Base-by-base conservation (phyloP, 805 yeast genomes). In the Ogataea angusta region DNA sequence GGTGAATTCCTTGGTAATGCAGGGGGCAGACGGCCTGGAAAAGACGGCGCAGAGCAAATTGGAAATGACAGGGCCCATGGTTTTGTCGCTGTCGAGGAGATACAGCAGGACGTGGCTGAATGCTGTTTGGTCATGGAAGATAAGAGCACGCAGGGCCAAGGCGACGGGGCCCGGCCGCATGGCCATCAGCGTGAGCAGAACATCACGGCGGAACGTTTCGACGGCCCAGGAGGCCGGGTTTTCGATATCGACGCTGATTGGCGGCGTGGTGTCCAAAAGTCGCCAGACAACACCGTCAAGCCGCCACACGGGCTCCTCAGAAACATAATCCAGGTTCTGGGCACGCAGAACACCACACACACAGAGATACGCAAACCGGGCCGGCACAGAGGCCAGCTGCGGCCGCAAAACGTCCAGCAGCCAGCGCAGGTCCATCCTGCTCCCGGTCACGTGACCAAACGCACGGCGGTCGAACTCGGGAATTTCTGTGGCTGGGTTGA, bases 111-210 rank as follows among this genome's bases (percentile, higher is more conserved):
- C 21, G 61, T 30, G 51, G 51, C 23, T 68, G 24, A 38, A 67
- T 38, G 1, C 66, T 34, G 3, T 54, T 51, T 14, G 58, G 54
- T 36, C 68, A 43, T 9, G 63, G 47, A n/a, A 47, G 45, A 2
- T 32, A 25, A 3, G 69, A 59, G 38, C 65, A 45, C 0, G 41
- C 18, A 1, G 67, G 63, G n/a, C 49, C 38, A 10, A 45, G 51
- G 6, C 45, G 16, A 22, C 22, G 1, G 28, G 28, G 5, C 24
- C 36, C 14, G 7, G 9, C 10, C 47, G 3, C 65, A 52, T 13
- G 65, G 57, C 9, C 68, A 44, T 14, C 58, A 59, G 2, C 67
- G 55, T 25, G 45, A 22, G 10, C 48, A 1, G 40, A 28, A 24
- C 21, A 14, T 32, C 33, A 10, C 34, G 15, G 9, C 30, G 10